phyloP scores from a whole-genome alignment of 2,329 filamentous ascomycete species.

The Aspergillus awamori region DNA sequence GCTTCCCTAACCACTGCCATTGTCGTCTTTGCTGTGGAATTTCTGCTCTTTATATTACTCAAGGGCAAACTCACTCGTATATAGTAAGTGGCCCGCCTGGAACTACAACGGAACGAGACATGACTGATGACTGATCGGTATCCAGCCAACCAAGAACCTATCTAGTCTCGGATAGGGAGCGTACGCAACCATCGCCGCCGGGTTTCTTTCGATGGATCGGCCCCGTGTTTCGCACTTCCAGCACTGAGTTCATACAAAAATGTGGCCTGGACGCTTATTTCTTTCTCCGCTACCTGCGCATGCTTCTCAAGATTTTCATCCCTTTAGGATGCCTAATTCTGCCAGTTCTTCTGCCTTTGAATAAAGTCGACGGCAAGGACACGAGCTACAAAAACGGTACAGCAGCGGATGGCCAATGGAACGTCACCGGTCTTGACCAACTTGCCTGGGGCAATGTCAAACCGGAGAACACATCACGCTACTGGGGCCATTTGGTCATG shows the following conservation, averaged over 20 bases:
- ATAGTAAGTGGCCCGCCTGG: slow-evolving; percentile 61
- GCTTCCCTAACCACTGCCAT: slow-evolving; percentile 66
- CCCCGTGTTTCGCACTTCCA: slow-evolving; percentile 67
- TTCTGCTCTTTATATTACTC: slow-evolving; percentile 73
- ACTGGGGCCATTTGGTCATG: slow-evolving; percentile 82
- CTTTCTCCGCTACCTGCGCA: slow-evolving; percentile 86
- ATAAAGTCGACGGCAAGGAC: slow-evolving; percentile 71
- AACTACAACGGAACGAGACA: not conserved
- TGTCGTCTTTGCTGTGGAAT: slow-evolving; percentile 63
- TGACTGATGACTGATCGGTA: slow-evolving; percentile 9
- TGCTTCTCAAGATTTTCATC: slow-evolving; percentile 87
- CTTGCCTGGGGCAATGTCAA: slow-evolving; percentile 87
- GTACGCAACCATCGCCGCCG: slow-evolving; percentile 72
- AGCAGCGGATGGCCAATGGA: slow-evolving; percentile 43
- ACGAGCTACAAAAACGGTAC: slow-evolving; percentile 51
- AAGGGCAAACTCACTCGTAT: slow-evolving; percentile 79
- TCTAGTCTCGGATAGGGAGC: slow-evolving; percentile 80
- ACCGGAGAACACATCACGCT: slow-evolving; percentile 65
- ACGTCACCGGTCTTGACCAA: slow-evolving; percentile 72
- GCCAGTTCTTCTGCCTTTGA: slow-evolving; percentile 84
- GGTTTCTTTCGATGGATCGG: slow-evolving; percentile 58
- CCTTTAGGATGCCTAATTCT: slow-evolving; percentile 77
- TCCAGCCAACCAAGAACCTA: slow-evolving; percentile 79
- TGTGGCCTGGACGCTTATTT: slow-evolving; percentile 97
- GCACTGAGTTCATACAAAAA: slow-evolving; percentile 88